Base-by-base conservation (phyloP, 148 eudicot species). In the Nepenthes gracilis region DNA sequence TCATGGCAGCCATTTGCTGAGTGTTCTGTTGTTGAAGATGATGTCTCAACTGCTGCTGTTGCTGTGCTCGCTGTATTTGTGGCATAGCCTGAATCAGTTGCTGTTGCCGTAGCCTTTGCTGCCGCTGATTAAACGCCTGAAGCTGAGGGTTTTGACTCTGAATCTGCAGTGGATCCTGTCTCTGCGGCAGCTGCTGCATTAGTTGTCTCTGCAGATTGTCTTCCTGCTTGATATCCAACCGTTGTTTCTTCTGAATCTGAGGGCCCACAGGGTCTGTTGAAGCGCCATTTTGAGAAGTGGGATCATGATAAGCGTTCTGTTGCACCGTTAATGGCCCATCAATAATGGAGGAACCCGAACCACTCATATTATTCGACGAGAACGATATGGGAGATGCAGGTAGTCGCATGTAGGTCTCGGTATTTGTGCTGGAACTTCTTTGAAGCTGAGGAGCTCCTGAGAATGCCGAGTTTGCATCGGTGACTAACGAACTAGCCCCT, bases 371-470 rank as follows among this genome's bases (percentile, higher is more conserved):
- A 11, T 45, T 45, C 11, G 48, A 45, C 8, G 48, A 45, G 48
- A 45, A 45, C 1, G 87, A 83, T 67, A 83, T 32, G 54, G 87
- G 87, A 8, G 84, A 83, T 35, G 87, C 74, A 36, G 84, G 87
- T 60, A 80, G 61, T 6, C 87, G 77, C 74, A 73, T 64, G 60
- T 77, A 78, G 2, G 87, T 80, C 9, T 83, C 87, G 2, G 69
- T 75, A 36, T 80, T 83, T 32, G 80, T 58, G 71, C 87, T 83
- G 43, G 87, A 70, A 68, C 82, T 80, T 70, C 87, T 70, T 66
- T 83, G 84, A 6, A 83, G 78, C 59, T 64, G 70, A 15, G 80
- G 78, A 36, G 81, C 79, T 37, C 78, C 84, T 36, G 84, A 83
- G 67, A 83, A 79, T 33, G 75, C 76, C 10, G 84, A 83, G 57